These are phyloP conservation scores for Eucalyptus sideroxylon DNA, from an alignment of 345 rosid genomes.

Conservation along the genomic window DNA sequence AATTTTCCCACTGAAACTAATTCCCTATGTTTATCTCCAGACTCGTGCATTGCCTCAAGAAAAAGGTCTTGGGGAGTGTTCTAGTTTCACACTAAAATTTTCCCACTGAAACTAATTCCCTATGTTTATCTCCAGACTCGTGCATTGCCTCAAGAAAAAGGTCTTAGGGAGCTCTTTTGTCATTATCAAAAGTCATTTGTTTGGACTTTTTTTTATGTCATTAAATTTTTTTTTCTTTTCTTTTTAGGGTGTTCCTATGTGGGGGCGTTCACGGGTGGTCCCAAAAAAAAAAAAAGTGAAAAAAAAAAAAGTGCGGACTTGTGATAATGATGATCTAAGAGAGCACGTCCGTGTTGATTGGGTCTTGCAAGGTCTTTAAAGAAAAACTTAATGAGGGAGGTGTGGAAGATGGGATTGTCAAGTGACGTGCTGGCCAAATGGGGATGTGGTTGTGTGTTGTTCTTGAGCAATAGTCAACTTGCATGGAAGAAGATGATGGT, in stretches of 20 bases:
- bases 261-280: neutral
- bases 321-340: neutral
- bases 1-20: constrained; percentile 43
- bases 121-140: constrained; percentile 55
- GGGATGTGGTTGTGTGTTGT: neutral
- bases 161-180: neutral
- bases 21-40: constrained; percentile 54
- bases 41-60: constrained; percentile 85
- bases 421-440: neutral
- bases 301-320: neutral
- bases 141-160: constrained; percentile 71
- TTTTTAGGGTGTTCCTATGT: neutral
- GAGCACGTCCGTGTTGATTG: neutral
- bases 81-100: constrained; percentile 19
- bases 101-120: constrained; percentile 48
- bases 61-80: neutral
- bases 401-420: neutral
- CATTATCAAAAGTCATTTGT: neutral
- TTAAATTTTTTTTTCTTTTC: too few species aligned
- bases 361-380: neutral
- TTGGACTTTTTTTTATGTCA: too few species aligned
- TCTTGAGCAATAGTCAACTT: neutral
- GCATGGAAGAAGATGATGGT: neutral
- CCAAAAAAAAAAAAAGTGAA: neutral
- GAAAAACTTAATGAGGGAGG: neutral